phyloP scores from a whole-genome alignment of 768 basidiomycete genomes.

The Lentinula guzmanii region DNA sequence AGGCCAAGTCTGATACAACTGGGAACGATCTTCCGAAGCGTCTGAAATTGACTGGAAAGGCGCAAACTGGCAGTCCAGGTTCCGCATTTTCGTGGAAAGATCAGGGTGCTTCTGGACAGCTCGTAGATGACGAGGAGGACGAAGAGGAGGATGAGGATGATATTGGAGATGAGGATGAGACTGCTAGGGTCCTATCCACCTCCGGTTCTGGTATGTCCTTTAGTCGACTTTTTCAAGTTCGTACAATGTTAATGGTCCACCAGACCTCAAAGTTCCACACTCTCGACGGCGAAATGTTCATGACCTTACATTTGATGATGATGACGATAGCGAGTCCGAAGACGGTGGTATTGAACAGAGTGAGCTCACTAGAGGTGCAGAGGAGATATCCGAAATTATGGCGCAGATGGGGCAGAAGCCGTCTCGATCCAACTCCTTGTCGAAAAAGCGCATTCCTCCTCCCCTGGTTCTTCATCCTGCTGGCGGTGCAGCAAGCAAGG shows the following conservation, averaged over 20 bases:
- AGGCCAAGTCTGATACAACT: constrained; percentile 16
- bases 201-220: constrained; percentile 28
- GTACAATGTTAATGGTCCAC: constrained; percentile 50
- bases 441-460: constrained; percentile 37
- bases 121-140: constrained; percentile 23
- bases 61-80: constrained; percentile 33
- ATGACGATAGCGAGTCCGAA: constrained; percentile 26
- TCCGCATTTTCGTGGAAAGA: constrained; percentile 17
- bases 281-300: constrained; percentile 32
- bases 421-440: neutral
- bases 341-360: constrained; percentile 34
- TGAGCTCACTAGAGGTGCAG: constrained; percentile 6
- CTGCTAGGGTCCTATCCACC: constrained; percentile 30
- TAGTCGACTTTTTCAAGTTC: too few species aligned
- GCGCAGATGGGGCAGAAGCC: constrained; percentile 10
- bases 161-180: constrained; percentile 33
- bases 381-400: constrained; percentile 30
- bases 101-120: neutral
- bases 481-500: constrained; percentile 19
- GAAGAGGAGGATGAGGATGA: constrained; percentile 21
- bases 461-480: constrained; percentile 46
- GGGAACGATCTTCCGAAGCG: constrained; percentile 33
- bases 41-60: constrained; percentile 44
- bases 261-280: constrained; percentile 48
- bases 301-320: constrained; percentile 16